Base-by-base conservation (phyloP, 1,139 yeast genomes). In the Schwanniomyces etchellsii region DNA sequence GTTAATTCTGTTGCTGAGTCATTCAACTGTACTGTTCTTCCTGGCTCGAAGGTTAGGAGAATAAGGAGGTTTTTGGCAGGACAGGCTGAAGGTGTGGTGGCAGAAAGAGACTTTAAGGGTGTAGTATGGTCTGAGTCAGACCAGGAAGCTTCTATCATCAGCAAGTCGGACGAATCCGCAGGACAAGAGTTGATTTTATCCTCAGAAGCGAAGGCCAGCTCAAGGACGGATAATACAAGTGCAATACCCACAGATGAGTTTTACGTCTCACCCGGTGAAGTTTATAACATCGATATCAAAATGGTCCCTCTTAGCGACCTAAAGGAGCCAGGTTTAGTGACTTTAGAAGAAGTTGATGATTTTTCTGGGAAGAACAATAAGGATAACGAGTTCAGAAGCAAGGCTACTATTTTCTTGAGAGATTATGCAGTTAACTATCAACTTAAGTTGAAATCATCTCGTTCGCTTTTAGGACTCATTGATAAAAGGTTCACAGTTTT, bases 21-120 rank as follows among this genome's bases (percentile, higher is more conserved):
- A 2, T 91, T 79, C 63, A 77, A 81, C 55, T 86, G 95, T 65
- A 69, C 70, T 33, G 86, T 91, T 37, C 84, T 83, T 25, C 97
- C 97, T 26, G 95, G 96, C 1, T 83, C 96, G 25, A 81, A 86
- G 53, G 83, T 91, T 26, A 80, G 98, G 62, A 74, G 96, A 55
- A 71, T 89, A 37, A 77, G 96, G 65, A 76, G 97, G 52, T 91
- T 89, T 50, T 74, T 91, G 51, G 95, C 95, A 20, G 98, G 98
- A 32, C 98, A 91, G 65, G 81, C 89, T 37, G 95, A 85, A 48
- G 86, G 86, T 47, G 70, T 85, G 35, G 94, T 89, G 40, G 91
- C 89, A 28, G 97, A 91, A 61, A 75, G 81, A 50, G 96, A 88
- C 45, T 82, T 81, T 57, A 86, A 88, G 59, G 96, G 96, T 49